phyloP scores from a whole-genome alignment of 176 grass and related monocot genomes.

The Triticum urartu region DNA sequence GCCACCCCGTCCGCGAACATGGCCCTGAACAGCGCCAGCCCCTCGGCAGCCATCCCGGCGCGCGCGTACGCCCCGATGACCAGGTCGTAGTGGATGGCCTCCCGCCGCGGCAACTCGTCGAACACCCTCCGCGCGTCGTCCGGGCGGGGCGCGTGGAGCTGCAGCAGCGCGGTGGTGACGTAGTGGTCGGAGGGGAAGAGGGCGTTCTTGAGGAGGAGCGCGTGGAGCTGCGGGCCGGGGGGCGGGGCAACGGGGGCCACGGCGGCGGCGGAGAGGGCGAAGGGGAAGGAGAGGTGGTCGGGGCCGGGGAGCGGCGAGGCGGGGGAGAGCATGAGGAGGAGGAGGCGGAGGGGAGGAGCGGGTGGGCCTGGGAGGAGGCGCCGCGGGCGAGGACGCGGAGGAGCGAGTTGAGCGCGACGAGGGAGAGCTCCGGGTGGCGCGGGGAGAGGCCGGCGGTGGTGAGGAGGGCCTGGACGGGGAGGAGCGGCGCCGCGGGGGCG shows the following conservation, averaged over 20 bases:
- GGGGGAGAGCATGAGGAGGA: conserved; percentile 58
- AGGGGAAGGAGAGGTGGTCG: conserved; percentile 83
- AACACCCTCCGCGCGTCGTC: conserved; percentile 47
- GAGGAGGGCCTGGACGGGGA: conserved; percentile 57
- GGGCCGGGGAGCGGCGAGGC: conserved; percentile 45
- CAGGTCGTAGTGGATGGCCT: conserved; percentile 85
- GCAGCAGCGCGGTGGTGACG: conserved; percentile 68
- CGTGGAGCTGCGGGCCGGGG: conserved; percentile 57
- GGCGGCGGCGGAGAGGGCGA: conserved; percentile 68
- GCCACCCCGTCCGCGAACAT: conserved; percentile 45
- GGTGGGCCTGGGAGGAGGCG: conserved; percentile 40
- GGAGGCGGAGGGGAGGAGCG: conserved; percentile 51
- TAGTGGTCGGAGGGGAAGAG: conserved; percentile 70
- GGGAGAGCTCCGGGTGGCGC: conserved; percentile 43
- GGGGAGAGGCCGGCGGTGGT: conserved; percentile 46
- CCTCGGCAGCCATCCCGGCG: conserved; percentile 41
- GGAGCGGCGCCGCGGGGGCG: conserved; percentile 7
- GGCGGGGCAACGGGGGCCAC: conserved; percentile 20
- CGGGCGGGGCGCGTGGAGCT: conserved; percentile 44
- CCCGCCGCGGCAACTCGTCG: conserved; percentile 51
- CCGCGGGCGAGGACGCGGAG: conserved; percentile 44
- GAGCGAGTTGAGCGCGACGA: conserved; percentile 59
- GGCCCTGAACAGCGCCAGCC: conserved; percentile 46
- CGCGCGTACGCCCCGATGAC: conserved; percentile 58
- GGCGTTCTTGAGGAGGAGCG: conserved; percentile 55